Evolutionary conservation across 2,329 filamentous ascomycete genomes (phyloP), one percentile per base, ranked within the genome.

Genomic region (Cladosporium sp.): DNA sequence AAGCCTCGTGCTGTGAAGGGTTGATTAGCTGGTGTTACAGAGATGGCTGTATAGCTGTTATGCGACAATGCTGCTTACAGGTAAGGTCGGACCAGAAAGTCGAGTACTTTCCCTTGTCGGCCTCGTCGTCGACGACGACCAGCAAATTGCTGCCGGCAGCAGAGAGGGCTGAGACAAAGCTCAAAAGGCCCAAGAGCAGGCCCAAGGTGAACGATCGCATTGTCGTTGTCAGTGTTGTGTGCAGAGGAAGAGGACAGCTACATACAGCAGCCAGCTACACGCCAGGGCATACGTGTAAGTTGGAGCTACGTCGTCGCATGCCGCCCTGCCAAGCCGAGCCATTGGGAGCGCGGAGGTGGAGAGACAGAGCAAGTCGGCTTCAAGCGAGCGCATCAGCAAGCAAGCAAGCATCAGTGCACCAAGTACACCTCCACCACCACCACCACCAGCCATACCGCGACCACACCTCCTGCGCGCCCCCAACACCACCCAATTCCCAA

Each of bases 101-200:
- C 66, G 91, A 91, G 80, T 97, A 99, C 71, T 86, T 86, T 72
- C 86, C 86, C 84, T 93, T 92, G 76, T 97, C 92, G 50, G 86
- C 85, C 69, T 88, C 84, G 73, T 96, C 90, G 74, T 98, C 94
- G 62, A 97, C 80, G 66, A 99, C 86, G 67, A 96, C 93, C 74
- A 99, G 84, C 79, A 98, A 80, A 76, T 92, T 87, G 78, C 86
- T 87, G 67, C 94, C 95, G 58, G 88, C 85, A 69, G 89, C 89
- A 82, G 93, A 97, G 74, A 90, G 81, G 65, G 93, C 93, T 78
- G 89, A 86, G 71, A 87, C 91, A 66, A 88, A 82, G 74, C 89
- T 85, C 69, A 87, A 81, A 69, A 91, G 83, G 69, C 87, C 83
- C 73, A 93, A 81, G 67, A 92, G 79, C 70, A 92, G 80, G 75